Percentiles rank a stretch among this genome's conserved stretches.
Conservation (phyloP, 305 asterid genomes). For the Rubia balearica region DNA sequence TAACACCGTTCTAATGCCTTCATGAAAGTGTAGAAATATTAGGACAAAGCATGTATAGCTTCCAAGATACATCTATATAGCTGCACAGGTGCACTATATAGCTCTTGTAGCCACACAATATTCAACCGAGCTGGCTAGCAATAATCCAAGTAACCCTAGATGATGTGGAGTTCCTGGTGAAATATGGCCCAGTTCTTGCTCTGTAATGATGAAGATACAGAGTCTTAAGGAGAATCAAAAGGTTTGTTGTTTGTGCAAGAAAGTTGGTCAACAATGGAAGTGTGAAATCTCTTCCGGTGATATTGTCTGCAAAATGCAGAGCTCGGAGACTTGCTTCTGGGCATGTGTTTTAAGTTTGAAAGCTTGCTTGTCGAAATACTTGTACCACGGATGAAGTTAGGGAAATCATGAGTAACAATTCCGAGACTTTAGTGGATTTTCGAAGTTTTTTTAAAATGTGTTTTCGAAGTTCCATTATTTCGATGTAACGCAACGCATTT, state of each 20-base stretch:
- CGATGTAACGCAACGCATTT: too few relatives aligned
- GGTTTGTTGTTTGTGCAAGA: too few relatives aligned
- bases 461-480: too few relatives aligned
- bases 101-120: not conserved
- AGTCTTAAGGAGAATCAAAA: too few relatives aligned
- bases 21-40: not conserved
- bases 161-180: not conserved
- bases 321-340: not conserved
- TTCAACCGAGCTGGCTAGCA: not conserved
- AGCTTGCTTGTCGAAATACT: too few relatives aligned
- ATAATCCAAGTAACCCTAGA: not conserved
- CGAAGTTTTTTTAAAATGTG: too few relatives aligned
- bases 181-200: not conserved
- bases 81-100: not conserved
- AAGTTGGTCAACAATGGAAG: not conserved
- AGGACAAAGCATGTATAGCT: not conserved
- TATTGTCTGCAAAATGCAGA: too few relatives aligned
- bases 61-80: not conserved
- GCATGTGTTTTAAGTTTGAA: too few relatives aligned
- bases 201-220: not conserved
- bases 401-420: too few relatives aligned
- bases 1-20: not conserved
- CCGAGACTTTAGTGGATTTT: too few relatives aligned
- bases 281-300: too few relatives aligned
- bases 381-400: too few relatives aligned